Conservation (phyloP, 1,284 basidiomycete genomes). For the Anthracocystis setariae region DNA sequence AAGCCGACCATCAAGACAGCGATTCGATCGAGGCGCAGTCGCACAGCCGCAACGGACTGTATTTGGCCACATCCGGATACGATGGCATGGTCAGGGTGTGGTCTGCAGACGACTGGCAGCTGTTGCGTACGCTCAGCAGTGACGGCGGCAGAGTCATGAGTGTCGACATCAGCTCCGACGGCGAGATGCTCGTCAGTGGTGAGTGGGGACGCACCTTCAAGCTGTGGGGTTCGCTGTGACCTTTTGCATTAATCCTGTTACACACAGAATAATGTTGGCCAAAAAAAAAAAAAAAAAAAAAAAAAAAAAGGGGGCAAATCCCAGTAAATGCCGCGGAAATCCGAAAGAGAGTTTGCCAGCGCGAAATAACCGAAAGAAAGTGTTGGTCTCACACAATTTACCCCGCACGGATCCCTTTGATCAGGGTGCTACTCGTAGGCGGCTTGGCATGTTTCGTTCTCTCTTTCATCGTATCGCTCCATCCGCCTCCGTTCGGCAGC, state of each 20-base stretch:
- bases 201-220: constrained; percentile 61
- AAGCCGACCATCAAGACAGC: neutral
- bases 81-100: constrained; percentile 95
- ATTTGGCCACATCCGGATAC: constrained; percentile 92
- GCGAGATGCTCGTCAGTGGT: constrained; percentile 52
- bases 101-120: constrained; percentile 98
- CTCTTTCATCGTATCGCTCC: neutral
- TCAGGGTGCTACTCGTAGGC: constrained; percentile 1
- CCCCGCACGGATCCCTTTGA: constrained; percentile 12
- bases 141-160: constrained; percentile 99
- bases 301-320: too few relatives aligned
- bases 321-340: neutral
- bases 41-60: constrained; percentile 74
- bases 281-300: too few relatives aligned
- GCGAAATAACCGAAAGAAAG: neutral
- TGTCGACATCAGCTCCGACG: constrained; percentile 76
- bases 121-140: constrained; percentile 85
- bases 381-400: constrained; percentile 3
- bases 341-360: neutral
- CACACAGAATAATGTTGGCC: too few relatives aligned
- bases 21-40: constrained; percentile 63
- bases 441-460: neutral
- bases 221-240: constrained; percentile 48
- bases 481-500: neutral
- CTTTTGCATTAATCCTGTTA: neutral